These are phyloP conservation scores for Viola odorata DNA, from an alignment of 345 rosid genomes.

Conservation along the genomic window DNA sequence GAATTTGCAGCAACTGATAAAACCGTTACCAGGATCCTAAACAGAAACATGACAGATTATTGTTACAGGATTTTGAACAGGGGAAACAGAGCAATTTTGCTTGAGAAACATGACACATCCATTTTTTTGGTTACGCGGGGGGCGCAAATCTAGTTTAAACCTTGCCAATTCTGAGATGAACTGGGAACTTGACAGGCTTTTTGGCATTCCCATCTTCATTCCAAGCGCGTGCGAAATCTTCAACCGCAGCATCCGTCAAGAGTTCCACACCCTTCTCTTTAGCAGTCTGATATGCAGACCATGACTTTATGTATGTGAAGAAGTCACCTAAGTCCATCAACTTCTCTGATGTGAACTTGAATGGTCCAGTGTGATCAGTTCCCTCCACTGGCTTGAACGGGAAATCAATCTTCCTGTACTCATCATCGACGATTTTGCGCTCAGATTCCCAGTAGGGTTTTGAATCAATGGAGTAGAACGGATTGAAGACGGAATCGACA, in stretches of 20 bases:
- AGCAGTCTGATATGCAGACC: conserved; percentile 72
- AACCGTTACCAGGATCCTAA: no score
- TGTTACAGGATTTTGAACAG: no score
- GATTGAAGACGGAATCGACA: conserved; percentile 44
- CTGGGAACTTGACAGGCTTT: conserved; percentile 49
- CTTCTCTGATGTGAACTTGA: conserved; percentile 45
- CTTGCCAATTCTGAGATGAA: conserved; percentile 60
- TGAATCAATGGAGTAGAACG: conserved; percentile 38
- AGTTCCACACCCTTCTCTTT: conserved; percentile 59
- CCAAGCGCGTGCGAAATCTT: conserved; percentile 50
- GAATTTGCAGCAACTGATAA: no score
- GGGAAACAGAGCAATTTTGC: no score
- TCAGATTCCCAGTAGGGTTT: conserved; percentile 51
- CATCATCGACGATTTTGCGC: conserved; percentile 54
- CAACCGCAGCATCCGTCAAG: conserved; percentile 31
- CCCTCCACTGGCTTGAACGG: conserved; percentile 66
- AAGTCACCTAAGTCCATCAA: conserved; percentile 50
- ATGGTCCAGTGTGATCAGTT: conserved; percentile 43
- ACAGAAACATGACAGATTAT: no score
- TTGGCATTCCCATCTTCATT: conserved; percentile 29
- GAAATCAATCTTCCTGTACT: conserved; percentile 47
- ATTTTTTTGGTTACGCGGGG: no score
- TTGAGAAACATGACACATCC: no score
- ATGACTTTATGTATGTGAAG: conserved; percentile 52
- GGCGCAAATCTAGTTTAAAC: conserved; percentile 7